Percentiles rank a stretch among this genome's conserved stretches.
These are phyloP conservation scores for Lophium mytilinum DNA, from an alignment of 495 filamentous ascomycete genomes.

Conservation along the genomic window DNA sequence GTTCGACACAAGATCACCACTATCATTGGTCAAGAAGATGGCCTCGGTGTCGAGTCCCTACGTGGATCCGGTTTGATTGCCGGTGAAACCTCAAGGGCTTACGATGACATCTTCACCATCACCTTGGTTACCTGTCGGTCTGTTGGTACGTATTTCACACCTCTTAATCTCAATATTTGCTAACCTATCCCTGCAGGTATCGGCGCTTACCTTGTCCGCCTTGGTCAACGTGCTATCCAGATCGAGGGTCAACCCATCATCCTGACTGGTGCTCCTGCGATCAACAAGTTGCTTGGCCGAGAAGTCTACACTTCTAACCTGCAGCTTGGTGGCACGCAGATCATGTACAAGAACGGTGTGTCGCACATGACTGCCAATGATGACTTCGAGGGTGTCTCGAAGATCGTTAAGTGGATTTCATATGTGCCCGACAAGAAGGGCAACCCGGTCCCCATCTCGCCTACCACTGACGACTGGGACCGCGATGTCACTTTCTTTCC, in stretches of 20 bases:
- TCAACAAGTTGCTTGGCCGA: slow-evolving; percentile 96
- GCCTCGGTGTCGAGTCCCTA: slow-evolving; percentile 94
- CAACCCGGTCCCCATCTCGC: slow-evolving; percentile 77
- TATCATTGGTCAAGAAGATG: slow-evolving; percentile 88
- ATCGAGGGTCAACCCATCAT: slow-evolving; percentile 99
- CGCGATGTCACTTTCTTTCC: slow-evolving; percentile 82
- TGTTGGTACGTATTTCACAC: slow-evolving; percentile 53
- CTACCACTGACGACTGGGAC: slow-evolving; percentile 84
- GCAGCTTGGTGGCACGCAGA: slow-evolving; percentile 97
- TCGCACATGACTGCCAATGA: slow-evolving; percentile 97
- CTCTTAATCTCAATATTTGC: neutral
- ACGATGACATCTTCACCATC: slow-evolving; percentile 98
- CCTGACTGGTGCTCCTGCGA: slow-evolving; percentile 89
- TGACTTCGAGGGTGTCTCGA: slow-evolving; percentile 94
- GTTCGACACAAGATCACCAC: slow-evolving; percentile 90
- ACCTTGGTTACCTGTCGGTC: slow-evolving; percentile 96
- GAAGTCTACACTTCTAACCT: slow-evolving; percentile 99
- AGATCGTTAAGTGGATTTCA: slow-evolving; percentile 96
- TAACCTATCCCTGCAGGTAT: slow-evolving; percentile 51
- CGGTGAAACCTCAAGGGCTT: slow-evolving; percentile 91
- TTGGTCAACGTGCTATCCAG: slow-evolving; percentile 96
- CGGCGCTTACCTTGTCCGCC: slow-evolving; percentile 94
- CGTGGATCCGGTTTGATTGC: slow-evolving; percentile 96
- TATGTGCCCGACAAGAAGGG: slow-evolving; percentile 93
- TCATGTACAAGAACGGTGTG: slow-evolving; percentile 99